Conservation (phyloP, 2,329 filamentous ascomycete genomes). For the Harringtonia lauricola region DNA sequence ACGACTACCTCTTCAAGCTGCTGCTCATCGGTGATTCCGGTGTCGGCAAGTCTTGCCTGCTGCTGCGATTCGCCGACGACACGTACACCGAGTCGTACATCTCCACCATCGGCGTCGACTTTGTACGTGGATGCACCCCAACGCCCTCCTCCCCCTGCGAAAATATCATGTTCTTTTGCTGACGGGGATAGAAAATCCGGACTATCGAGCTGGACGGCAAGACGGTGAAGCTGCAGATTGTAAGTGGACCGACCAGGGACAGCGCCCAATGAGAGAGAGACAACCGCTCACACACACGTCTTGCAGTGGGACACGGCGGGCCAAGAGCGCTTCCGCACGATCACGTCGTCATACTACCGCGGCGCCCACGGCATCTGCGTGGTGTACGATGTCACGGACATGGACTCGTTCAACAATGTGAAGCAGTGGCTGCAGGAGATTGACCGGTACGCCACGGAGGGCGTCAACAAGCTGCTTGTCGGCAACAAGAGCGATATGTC, state of each 20-base stretch:
- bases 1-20: slow-evolving; percentile 99
- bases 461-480: slow-evolving; percentile 97
- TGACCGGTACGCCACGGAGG: slow-evolving; percentile 96
- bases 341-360: slow-evolving; percentile 99
- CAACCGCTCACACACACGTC: neutral
- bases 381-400: slow-evolving; percentile 99
- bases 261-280: neutral
- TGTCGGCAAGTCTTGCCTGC: slow-evolving; percentile 98
- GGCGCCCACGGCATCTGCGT: slow-evolving; percentile 98
- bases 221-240: slow-evolving; percentile 99
- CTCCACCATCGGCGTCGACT: slow-evolving; percentile 98
- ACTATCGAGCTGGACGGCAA: slow-evolving; percentile 99
- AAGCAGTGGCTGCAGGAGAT: slow-evolving; percentile 99
- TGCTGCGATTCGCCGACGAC: slow-evolving; percentile 95
- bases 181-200: slow-evolving; percentile 75
- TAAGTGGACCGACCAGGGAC: slow-evolving; percentile 28
- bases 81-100: slow-evolving; percentile 99
- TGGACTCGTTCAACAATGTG: slow-evolving; percentile 99
- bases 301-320: slow-evolving; percentile 94
- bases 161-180: neutral
- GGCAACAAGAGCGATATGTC: slow-evolving; percentile 99
- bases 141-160: neutral
- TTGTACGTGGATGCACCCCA: slow-evolving; percentile 61
- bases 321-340: slow-evolving; percentile 98
- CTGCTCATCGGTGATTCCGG: slow-evolving; percentile 99